A percentile compares a stretch with the other conserved stretches of the same genome.
Evolutionary conservation across 2,329 filamentous ascomycete species (phyloP).

Genomic region (Neophaeococcomyces aloes): DNA sequence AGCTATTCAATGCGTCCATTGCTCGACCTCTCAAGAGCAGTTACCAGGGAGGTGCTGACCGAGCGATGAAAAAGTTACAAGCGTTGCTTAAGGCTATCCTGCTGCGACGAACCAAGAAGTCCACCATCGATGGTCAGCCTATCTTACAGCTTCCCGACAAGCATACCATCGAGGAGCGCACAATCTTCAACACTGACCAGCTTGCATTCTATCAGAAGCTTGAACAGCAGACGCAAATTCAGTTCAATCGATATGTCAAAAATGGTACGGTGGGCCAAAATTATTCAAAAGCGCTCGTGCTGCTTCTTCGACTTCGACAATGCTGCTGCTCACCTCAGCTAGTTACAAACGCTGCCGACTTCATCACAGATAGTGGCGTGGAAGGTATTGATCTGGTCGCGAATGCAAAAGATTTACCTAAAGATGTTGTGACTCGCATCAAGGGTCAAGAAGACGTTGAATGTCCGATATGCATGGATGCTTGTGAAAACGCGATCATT

Average conservation of each 20-base stretch:
- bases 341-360: slow-evolving; percentile 45
- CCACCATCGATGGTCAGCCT: slow-evolving; percentile 66
- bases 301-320: slow-evolving; percentile 70
- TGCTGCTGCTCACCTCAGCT: slow-evolving; percentile 68
- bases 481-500: slow-evolving; percentile 61
- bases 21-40: slow-evolving; percentile 45
- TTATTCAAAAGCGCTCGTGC: slow-evolving; percentile 70
- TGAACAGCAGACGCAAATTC: slow-evolving; percentile 55
- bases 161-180: slow-evolving; percentile 49
- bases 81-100: slow-evolving; percentile 69
- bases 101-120: slow-evolving; percentile 71
- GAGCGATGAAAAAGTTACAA: slow-evolving; percentile 61
- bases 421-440: slow-evolving; percentile 56
- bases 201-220: slow-evolving; percentile 53
- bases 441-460: slow-evolving; percentile 53
- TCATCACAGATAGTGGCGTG: slow-evolving; percentile 42
- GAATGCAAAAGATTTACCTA: slow-evolving; percentile 51
- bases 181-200: slow-evolving; percentile 58
- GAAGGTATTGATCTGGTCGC: slow-evolving; percentile 45
- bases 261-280: slow-evolving; percentile 55
- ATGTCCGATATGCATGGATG: slow-evolving; percentile 75
- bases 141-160: slow-evolving; percentile 61
- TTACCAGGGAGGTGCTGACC: slow-evolving; percentile 36
- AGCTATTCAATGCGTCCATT: slow-evolving; percentile 49
- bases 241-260: slow-evolving; percentile 67